Percentiles rank a stretch among this genome's conserved stretches.
These are phyloP conservation scores for sorghum (Sorghum bicolor) DNA, from an alignment of 176 grass and related monocot species.

Conservation along the genomic window Sorghum_bicolor_NCBIv3 NC_012878.2:38472001-38472500, in stretches of 20 bases:
- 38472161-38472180: not conserved
- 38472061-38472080: slow-evolving; percentile 95
- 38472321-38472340: not conserved
- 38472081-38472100: slow-evolving; percentile 31
- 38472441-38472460: not conserved
- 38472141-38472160: not conserved
- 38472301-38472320: not conserved
- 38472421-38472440: not conserved
- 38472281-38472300: not conserved
- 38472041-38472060: slow-evolving; percentile 90
- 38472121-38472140: not conserved
- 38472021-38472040: slow-evolving; percentile 44
- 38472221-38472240: slow-evolving; percentile 12
- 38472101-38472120: not conserved
- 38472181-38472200: not conserved
- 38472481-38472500: not conserved
- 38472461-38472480: not conserved
- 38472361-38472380: not conserved
- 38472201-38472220: not conserved
- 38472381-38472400: not conserved
- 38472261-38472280: not conserved
- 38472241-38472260: no score
- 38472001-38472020: no score
- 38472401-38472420: not conserved
- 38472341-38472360: not conserved